phyloP scores from a whole-genome alignment of 805 yeast genomes.

The Candida andamanensis region DNA sequence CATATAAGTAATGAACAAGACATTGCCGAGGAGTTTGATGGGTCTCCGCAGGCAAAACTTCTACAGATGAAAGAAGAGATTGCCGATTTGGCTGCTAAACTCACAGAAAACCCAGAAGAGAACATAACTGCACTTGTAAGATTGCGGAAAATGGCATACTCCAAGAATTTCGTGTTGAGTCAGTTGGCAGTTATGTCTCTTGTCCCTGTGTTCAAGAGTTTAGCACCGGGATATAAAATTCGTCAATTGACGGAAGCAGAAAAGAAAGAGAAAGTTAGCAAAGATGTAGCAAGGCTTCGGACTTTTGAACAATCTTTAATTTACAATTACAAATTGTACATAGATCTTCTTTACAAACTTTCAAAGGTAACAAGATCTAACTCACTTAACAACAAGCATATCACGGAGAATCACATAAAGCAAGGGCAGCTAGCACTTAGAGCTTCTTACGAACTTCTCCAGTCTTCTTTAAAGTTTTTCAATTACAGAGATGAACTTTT shows the following conservation, averaged over 20 bases:
- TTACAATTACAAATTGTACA: slow-evolving; percentile 59
- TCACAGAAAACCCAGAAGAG: slow-evolving; percentile 89
- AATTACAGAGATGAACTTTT: slow-evolving; percentile 77
- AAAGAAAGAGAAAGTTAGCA: slow-evolving; percentile 73
- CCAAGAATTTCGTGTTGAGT: slow-evolving; percentile 59
- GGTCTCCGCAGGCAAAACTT: slow-evolving; percentile 52
- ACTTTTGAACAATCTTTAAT: slow-evolving; percentile 77
- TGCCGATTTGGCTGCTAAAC: slow-evolving; percentile 70
- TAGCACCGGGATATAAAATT: slow-evolving; percentile 85
- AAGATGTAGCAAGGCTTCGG: slow-evolving; percentile 74
- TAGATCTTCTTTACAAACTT: slow-evolving; percentile 48
- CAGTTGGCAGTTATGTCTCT: slow-evolving; percentile 74
- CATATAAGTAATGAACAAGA: slow-evolving; percentile 12
- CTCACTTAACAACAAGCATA: slow-evolving; percentile 29
- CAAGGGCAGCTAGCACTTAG: slow-evolving; percentile 58
- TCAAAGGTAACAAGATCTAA: slow-evolving; percentile 35
- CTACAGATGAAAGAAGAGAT: slow-evolving; percentile 71
- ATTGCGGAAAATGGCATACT: slow-evolving; percentile 62
- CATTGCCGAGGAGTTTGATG: slow-evolving; percentile 35
- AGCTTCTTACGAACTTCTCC: slow-evolving; percentile 72
- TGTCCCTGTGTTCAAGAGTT: slow-evolving; percentile 76
- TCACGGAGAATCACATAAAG: slow-evolving; percentile 30
- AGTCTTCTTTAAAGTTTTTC: slow-evolving; percentile 66
- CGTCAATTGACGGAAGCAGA: slow-evolving; percentile 80
- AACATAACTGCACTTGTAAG: slow-evolving; percentile 60